phyloP scores from a whole-genome alignment of 176 grass and related monocot species.

The Oryza longistaminata region DNA sequence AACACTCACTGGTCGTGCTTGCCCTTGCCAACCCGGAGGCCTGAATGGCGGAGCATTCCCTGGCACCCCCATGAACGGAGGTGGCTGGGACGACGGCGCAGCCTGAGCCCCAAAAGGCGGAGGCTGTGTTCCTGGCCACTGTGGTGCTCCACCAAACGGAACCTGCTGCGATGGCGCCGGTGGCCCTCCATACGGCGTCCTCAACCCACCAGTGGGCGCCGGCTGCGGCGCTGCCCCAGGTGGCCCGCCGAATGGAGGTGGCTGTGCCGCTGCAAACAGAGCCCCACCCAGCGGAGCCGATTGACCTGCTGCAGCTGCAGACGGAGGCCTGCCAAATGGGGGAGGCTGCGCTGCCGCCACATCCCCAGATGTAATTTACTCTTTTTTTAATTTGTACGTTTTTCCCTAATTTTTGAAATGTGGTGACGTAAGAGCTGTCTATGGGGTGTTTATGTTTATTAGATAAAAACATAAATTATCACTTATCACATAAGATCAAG shows the following conservation, averaged over 20 bases:
- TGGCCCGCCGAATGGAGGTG: conserved; percentile 19
- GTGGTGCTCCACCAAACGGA: conserved; percentile 39
- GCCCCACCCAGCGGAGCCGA: background rate
- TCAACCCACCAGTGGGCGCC: background rate
- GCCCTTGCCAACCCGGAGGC: conserved; percentile 46
- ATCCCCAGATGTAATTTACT: too few species aligned
- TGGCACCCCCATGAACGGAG: conserved; percentile 33
- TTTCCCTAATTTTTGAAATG: too few species aligned
- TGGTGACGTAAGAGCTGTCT: too few species aligned
- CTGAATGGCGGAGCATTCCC: conserved; percentile 36
- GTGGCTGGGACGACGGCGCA: conserved; percentile 3
- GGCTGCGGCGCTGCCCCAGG: conserved; percentile 21
- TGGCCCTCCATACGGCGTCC: conserved; percentile 24
- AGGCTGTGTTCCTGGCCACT: conserved; percentile 44
- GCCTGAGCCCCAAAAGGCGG: conserved; percentile 30
- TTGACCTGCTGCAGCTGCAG: conserved; percentile 8
- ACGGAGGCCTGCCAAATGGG: conserved; percentile 28
- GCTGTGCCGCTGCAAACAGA: conserved; percentile 28
- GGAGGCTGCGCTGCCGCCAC: conserved; percentile 27
- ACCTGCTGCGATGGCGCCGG: conserved; percentile 16
- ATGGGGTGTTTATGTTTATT: too few species aligned
- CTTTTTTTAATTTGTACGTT: too few species aligned
- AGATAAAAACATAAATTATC: too few species aligned
- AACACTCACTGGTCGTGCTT: conserved; percentile 47
- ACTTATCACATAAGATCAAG: too few species aligned